Evolutionary conservation across 805 yeast genomes (phyloP), one percentile per base, ranked within the genome.

Genomic region (Cephaloascus albidus): DNA sequence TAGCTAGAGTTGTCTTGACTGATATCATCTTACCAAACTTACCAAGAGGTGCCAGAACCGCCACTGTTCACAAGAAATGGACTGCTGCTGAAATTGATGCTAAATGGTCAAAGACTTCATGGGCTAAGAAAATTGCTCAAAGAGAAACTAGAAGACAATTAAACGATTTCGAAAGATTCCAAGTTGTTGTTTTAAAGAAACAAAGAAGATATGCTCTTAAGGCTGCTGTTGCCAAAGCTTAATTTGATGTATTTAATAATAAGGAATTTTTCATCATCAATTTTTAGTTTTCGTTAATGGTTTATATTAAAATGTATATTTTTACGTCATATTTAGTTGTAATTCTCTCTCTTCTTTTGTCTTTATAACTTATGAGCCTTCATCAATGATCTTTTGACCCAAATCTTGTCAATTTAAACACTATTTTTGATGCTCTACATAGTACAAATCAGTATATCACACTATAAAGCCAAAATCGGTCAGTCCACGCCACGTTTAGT

Each of bases 121-220:
- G 97, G 97, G 97, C 98, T 64, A 85, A 90, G 85, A 89, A 88
- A 79, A 83, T 93, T 61, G 96, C 94, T 66, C 83, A 85, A 72
- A 87, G 86, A 73, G 81, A 84, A 72, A 86, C 81, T 72, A 86
- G 98, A 81, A 72, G 94, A 61, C 75, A 81, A 65, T 84, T 94
- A 70, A 66, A 90, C 57, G 99, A 93, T 74, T 93, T 93, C 62
- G 96, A 93, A 79, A 89, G 99, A 82, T 93, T 93, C 96, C 96
- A 90, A 81, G 98, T 90, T 58, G 67, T 85, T 70, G 94, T 88
- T 59, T 81, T 88, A 70, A 93, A 85, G 85, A 93, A 90, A 82
- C 97, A 94, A 80, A 87, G 86, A 76, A 85, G 88, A 76, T 83
- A 70, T 68, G 85, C 88, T 72, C 90, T 87, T 63, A 86, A 84